Evolutionary conservation across 805 yeast genomes (phyloP), one percentile per base, ranked within the genome.

Genomic region (Candida arabinofermentans): DNA sequence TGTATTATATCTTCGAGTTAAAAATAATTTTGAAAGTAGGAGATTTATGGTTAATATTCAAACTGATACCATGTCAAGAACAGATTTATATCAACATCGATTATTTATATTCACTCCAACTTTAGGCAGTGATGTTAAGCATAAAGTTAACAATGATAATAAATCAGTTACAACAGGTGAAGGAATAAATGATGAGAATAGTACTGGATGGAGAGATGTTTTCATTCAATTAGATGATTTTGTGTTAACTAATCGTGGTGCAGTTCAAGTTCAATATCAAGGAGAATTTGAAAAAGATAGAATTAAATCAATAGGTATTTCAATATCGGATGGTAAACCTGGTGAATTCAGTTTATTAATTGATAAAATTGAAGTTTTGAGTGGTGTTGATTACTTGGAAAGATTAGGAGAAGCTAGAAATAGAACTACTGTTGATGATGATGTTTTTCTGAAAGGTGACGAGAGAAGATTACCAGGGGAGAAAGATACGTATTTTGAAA

Each of bases 181-280:
- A 2, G 18, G 5, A 7, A 23, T 4, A 10, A 32, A 10, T 13
- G 38, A 26, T 14, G 36, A 34, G 3, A 36, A 24, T 3, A 29
- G 29, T 8, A 42, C 49, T 2, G 70, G 78, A 47, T 86, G 95
- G 95, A 93, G 87, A 58, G 83, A 88, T 2, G 88, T 86, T 12
- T 76, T 82, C 23, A 79, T 87, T 26, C 88, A 93, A 34, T 66
- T 87, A 38, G 75, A 79, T 49, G 89, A 83, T 56, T 86, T 87
- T 62, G 89, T 87, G 39, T 71, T 86, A 62, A 87, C 95, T 18
- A 86, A 85, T 59, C 79, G 85, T 71, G 96, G 96, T n/a, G 48
- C 44, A 35, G 51, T 65, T 13, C 70, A 73, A 33, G 72, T 75
- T 32, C 83, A 79, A 60, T 71, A 70, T 40, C 81, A 78, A 51